Percentiles rank a stretch among this genome's conserved stretches.
These are phyloP conservation scores for Microdochium paspali DNA, from an alignment of 2,329 filamentous ascomycete species.

Conservation along the genomic window DNA sequence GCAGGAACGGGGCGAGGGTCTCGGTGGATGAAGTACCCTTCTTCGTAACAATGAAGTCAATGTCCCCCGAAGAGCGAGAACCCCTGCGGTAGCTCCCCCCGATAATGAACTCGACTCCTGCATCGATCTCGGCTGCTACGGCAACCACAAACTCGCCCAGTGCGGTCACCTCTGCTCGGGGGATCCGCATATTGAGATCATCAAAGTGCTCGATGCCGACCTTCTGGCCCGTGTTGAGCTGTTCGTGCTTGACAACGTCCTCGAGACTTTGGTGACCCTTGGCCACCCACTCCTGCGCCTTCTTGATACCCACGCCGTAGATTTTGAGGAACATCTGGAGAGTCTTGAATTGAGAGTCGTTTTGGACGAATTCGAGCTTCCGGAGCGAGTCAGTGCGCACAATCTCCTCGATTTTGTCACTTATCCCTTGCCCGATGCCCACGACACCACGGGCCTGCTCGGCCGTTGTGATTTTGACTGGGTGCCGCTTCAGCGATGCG, in stretches of 20 bases:
- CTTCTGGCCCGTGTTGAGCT: slow-evolving; percentile 59
- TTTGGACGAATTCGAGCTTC: slow-evolving; percentile 60
- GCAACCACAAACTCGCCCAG: slow-evolving; percentile 57
- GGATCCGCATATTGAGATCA: slow-evolving; percentile 72
- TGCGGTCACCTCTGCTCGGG: slow-evolving; percentile 62
- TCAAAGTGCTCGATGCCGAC: slow-evolving; percentile 72
- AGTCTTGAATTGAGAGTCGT: slow-evolving; percentile 55
- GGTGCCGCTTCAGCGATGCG: slow-evolving; percentile 58
- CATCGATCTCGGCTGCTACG: slow-evolving; percentile 51
- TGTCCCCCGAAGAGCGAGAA: slow-evolving; percentile 63
- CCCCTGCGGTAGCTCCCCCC: slow-evolving; percentile 83
- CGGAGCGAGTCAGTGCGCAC: slow-evolving; percentile 62
- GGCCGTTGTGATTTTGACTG: slow-evolving; percentile 53
- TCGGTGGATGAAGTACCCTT: slow-evolving; percentile 39
- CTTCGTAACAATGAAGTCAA: slow-evolving; percentile 78
- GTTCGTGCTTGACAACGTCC: slow-evolving; percentile 54
- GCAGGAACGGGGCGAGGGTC: slow-evolving; percentile 53
- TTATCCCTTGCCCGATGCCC: slow-evolving; percentile 62
- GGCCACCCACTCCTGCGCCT: slow-evolving; percentile 68
- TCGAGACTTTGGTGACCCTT: slow-evolving; percentile 66
- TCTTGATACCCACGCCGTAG: slow-evolving; percentile 65
- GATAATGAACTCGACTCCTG: slow-evolving; percentile 58
- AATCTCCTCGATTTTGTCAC: slow-evolving; percentile 85
- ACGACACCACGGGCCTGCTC: slow-evolving; percentile 60
- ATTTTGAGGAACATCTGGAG: slow-evolving; percentile 66